Evolutionary conservation across 2,329 filamentous ascomycete species (phyloP), one percentile per base, ranked within the genome.

Genomic region (Exserohilum rostratum): DNA sequence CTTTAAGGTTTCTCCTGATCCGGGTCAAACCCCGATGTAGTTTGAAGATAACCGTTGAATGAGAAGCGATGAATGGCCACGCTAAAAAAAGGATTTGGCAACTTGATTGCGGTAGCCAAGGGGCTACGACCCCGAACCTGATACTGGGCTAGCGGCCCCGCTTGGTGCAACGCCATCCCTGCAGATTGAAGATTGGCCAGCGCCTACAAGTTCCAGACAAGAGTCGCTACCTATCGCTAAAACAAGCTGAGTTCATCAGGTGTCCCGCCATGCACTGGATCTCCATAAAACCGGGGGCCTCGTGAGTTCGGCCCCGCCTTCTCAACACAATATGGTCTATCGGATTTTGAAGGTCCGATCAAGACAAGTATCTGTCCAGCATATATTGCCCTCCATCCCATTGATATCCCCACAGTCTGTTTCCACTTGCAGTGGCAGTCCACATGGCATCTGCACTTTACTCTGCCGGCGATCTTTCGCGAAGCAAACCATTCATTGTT

Each of bases 401-500:
- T n/a, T 30, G 10, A 18, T 11, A 1, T 27, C 13, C 25, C 22
- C 13, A 17, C 6, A 6, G 10, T 42, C n/a, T 29, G 2, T 11
- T 12, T 9, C n/a, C 10, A 7, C 13, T 18, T 47, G 15, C 11
- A 10, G 11, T 17, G n/a, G 7, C 17, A 5, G 3, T 18, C n/a
- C 33, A 20, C 7, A 40, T 40, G 35, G 27, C 13, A 9, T 30
- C 22, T 27, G 15, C 33, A 29, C 15, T 38, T 15, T 10, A 30
- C 6, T 6, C 17, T 7, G 15, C 40, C 12, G 18, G 56, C 18
- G 58, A 60, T 38, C 46, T 69, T 38, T 53, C 61, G 35, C 61
- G 50, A 27, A 70, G 56, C 53, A 67, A 67, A 35, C 45, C 56
- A 15, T 25, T 67, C 5, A 54, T 64, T 12, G 62, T 53, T 15